Evolutionary conservation across 495 filamentous ascomycete species (phyloP).

Genomic region (Mycothermus thermophilus): DNA sequence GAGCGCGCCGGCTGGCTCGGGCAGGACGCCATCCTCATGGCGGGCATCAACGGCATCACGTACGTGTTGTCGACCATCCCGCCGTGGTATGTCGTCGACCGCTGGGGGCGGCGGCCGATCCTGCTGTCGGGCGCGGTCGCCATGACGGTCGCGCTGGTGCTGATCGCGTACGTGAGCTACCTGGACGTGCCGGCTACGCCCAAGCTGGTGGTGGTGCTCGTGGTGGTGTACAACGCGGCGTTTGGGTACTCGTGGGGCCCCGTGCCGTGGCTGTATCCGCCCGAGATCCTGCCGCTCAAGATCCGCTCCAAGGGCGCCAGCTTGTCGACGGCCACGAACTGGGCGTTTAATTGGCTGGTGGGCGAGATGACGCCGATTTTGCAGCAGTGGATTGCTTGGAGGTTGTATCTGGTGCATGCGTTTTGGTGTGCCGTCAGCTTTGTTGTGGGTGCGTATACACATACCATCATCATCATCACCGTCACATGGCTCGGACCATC

Average conservation of each 20-base stretch:
- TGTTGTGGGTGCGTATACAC: conserved; percentile 64
- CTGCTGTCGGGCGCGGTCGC: conserved; percentile 80
- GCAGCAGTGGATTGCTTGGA: conserved; percentile 82
- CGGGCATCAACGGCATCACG: conserved; percentile 86
- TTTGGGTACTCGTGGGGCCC: conserved; percentile 99
- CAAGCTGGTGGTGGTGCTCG: conserved; percentile 75
- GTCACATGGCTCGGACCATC: neutral
- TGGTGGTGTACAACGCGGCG: conserved; percentile 96
- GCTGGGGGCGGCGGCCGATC: conserved; percentile 81
- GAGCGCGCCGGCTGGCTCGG: conserved; percentile 90
- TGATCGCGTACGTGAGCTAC: conserved; percentile 91
- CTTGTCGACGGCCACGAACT: conserved; percentile 90
- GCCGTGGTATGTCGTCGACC: conserved; percentile 94
- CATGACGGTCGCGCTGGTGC: conserved; percentile 81
- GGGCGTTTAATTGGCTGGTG: conserved; percentile 97
- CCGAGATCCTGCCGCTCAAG: conserved; percentile 91
- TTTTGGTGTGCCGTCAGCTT: conserved; percentile 97
- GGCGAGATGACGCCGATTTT: conserved; percentile 87
- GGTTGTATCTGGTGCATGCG: conserved; percentile 85
- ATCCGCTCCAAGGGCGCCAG: conserved; percentile 96
- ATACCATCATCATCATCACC: neutral
- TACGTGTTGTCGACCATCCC: conserved; percentile 86
- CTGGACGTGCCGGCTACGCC: conserved; percentile 67
- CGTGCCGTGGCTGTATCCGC: conserved; percentile 95
- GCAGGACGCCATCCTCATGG: conserved; percentile 87